Conservation (phyloP, 2,329 filamentous ascomycete genomes). For the Calonectria crousiana region DNA sequence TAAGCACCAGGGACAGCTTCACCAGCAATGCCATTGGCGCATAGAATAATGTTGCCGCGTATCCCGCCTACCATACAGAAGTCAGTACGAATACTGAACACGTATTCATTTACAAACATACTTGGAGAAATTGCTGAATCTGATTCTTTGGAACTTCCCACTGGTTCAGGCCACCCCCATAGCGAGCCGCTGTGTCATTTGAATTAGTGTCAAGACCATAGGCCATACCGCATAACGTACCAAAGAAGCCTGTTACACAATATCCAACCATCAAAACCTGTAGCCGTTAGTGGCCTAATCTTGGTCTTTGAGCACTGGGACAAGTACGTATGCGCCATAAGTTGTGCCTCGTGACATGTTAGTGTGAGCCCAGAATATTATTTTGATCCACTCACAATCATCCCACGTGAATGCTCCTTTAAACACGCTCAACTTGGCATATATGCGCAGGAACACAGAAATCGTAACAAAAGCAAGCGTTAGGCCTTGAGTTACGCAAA, state of each 20-base stretch:
- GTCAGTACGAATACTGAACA: background rate
- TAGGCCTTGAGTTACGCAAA: constrained; percentile 33
- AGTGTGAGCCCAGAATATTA: background rate
- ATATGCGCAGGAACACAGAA: constrained; percentile 28
- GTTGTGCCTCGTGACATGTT: constrained; percentile 20
- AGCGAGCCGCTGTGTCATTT: constrained; percentile 10
- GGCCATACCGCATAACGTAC: background rate
- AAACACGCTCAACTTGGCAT: constrained; percentile 29
- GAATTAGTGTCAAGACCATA: background rate
- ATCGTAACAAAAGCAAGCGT: constrained; percentile 22
- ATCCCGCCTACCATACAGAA: constrained; percentile 47
- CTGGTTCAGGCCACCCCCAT: constrained; percentile 32
- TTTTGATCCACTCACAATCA: constrained; percentile 25
- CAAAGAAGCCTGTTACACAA: constrained; percentile 27
- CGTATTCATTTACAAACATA: constrained; percentile 14
- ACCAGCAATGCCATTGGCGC: constrained; percentile 57
- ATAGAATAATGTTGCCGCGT: constrained; percentile 59
- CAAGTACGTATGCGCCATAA: constrained; percentile 29
- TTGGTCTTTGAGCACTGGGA: background rate
- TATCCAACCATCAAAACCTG: constrained; percentile 34
- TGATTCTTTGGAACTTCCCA: constrained; percentile 42
- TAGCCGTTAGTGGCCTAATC: background rate
- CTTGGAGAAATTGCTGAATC: constrained; percentile 51
- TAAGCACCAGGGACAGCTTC: constrained; percentile 58
- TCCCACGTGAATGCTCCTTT: constrained; percentile 26